phyloP scores from a whole-genome alignment of 768 basidiomycete genomes.

The Termitomyces heimii region DNA sequence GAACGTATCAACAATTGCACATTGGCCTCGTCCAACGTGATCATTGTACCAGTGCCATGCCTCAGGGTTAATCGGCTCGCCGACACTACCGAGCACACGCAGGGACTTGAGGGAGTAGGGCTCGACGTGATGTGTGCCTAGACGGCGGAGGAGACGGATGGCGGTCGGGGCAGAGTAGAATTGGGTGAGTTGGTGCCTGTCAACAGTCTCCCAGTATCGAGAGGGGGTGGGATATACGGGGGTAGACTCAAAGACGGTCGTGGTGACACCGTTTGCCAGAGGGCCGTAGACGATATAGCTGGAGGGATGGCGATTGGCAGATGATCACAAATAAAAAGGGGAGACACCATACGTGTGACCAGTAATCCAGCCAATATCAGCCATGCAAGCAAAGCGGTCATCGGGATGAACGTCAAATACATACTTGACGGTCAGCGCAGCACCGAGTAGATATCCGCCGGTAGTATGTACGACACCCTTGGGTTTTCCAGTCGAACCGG shows the following conservation, averaged over 20 bases:
- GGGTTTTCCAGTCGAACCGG: constrained; percentile 92
- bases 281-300: constrained; percentile 96
- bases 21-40: constrained; percentile 81
- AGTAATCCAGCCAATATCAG: constrained; percentile 98
- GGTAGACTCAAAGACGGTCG: constrained; percentile 92
- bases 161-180: constrained; percentile 95
- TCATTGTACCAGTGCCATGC: constrained; percentile 99
- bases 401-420: constrained; percentile 98
- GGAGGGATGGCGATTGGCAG: not conserved
- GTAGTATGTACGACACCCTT: constrained; percentile 95
- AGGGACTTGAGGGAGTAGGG: constrained; percentile 75
- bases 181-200: constrained; percentile 90
- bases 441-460: constrained; percentile 87
- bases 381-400: constrained; percentile 97
- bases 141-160: constrained; percentile 78
- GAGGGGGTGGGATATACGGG: constrained; percentile 95
- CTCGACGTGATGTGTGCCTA: constrained; percentile 84
- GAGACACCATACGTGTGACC: constrained; percentile 68
- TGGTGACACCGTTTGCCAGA: constrained; percentile 77
- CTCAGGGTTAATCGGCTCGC: constrained; percentile 98
- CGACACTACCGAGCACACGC: constrained; percentile 88
- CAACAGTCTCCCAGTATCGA: constrained; percentile 95
- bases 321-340: constrained; percentile 1
- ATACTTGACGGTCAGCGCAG: constrained; percentile 90
- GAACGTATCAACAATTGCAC: constrained; percentile 92